Evolutionary conservation across 2,329 filamentous ascomycete species (phyloP).

Genomic region (Aspergillus ochraceus): DNA sequence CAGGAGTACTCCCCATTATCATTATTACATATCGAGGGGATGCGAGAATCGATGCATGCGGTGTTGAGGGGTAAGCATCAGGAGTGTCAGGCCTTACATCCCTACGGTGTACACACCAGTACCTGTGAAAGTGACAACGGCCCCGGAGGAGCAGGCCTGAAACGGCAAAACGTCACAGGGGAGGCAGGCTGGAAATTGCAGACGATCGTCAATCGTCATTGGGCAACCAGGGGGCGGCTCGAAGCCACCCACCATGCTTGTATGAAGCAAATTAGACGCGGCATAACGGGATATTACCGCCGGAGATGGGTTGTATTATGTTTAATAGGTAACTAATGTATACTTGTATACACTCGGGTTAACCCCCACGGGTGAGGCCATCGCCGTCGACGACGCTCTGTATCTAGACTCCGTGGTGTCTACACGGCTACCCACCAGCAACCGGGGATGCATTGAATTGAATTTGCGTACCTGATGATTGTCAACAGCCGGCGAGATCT

Average conservation of each 20-base stretch:
- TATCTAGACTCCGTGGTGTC: background rate
- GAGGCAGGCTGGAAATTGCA: conserved; percentile 3
- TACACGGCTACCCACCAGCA: background rate
- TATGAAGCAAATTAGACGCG: background rate
- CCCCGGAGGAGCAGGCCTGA: conserved; percentile 12
- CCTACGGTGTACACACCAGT: no score
- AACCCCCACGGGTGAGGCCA: no score
- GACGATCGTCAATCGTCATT: background rate
- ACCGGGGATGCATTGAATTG: background rate
- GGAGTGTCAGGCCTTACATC: no score
- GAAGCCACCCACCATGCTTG: background rate
- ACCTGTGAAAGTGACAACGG: background rate
- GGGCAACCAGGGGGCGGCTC: background rate
- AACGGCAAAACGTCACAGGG: conserved; percentile 14
- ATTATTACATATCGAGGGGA: no score
- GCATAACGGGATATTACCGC: background rate
- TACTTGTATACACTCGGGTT: no score
- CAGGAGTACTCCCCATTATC: no score
- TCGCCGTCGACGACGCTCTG: background rate
- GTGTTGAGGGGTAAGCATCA: no score
- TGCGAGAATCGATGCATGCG: no score
- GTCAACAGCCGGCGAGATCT: conserved; percentile 11
- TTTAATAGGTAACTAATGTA: no score
- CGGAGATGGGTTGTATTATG: no score
- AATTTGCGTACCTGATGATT: conserved; percentile 1